Evolutionary conservation across 768 basidiomycete species (phyloP).

Genomic region (Rhizopogon roseolus): DNA sequence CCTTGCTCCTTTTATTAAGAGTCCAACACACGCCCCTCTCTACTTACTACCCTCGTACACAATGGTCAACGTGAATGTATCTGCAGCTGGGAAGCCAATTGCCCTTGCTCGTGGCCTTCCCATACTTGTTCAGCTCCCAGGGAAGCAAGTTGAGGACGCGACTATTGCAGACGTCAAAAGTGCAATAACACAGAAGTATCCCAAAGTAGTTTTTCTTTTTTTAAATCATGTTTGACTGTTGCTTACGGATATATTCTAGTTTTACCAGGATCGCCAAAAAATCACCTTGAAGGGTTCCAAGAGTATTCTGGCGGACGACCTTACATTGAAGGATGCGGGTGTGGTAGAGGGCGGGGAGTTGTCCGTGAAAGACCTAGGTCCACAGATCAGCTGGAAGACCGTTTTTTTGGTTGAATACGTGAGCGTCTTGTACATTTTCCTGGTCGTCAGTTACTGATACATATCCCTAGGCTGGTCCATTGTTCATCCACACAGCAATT

Average conservation of each 20-base stretch:
- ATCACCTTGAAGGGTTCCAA: conserved; percentile 59
- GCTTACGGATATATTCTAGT: conserved; percentile 36
- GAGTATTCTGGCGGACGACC: conserved; percentile 59
- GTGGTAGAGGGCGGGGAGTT: conserved; percentile 60
- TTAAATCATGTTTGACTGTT: not conserved
- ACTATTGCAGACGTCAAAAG: conserved; percentile 70
- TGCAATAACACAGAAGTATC: conserved; percentile 51
- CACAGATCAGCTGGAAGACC: conserved; percentile 83
- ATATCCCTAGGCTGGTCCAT: conserved; percentile 65
- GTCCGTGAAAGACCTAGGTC: conserved; percentile 83
- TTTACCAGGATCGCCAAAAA: conserved; percentile 69
- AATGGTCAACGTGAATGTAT: conserved; percentile 55
- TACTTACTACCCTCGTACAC: not conserved
- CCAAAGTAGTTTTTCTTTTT: conserved; percentile 35
- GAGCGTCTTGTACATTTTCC: conserved; percentile 28
- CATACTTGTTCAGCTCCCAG: conserved; percentile 41
- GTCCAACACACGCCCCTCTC: too few species aligned
- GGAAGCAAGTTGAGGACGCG: conserved; percentile 37
- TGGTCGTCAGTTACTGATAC: conserved; percentile 1
- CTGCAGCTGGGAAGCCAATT: conserved; percentile 41
- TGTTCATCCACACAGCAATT: conserved; percentile 83
- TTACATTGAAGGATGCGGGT: conserved; percentile 52
- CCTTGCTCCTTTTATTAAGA: too few species aligned
- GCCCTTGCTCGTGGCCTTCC: conserved; percentile 49
- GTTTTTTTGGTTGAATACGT: conserved; percentile 97